Evolutionary conservation across 2,329 filamentous ascomycete genomes (phyloP).

Genomic region (Fusarium azukiicola): DNA sequence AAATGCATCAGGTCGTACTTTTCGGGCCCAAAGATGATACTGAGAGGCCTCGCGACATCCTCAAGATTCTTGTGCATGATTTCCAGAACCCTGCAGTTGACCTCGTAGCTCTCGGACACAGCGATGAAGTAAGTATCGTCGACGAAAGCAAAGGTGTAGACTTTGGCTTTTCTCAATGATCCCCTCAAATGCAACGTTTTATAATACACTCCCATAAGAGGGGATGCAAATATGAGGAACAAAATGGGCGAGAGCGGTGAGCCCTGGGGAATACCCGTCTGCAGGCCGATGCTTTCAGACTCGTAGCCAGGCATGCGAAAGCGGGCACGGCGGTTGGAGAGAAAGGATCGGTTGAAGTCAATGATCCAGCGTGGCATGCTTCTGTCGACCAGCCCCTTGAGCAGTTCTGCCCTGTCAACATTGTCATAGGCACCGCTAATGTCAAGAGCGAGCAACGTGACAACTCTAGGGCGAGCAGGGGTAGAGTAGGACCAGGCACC

Average conservation of each 20-base stretch:
- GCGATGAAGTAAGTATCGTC: constrained; percentile 37
- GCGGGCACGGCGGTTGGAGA: constrained; percentile 22
- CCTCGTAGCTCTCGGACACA: constrained; percentile 13
- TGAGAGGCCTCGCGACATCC: background rate
- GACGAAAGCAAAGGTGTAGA: constrained; percentile 18
- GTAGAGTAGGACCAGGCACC: background rate
- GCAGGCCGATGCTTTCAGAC: background rate
- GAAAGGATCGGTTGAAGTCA: constrained; percentile 18
- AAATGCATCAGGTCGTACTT: constrained; percentile 41
- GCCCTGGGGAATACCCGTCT: constrained; percentile 41
- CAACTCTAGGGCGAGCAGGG: background rate
- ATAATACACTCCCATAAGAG: background rate
- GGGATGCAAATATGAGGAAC: constrained; percentile 29
- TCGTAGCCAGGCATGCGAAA: constrained; percentile 25
- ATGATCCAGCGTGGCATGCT: constrained; percentile 30
- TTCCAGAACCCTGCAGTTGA: constrained; percentile 26
- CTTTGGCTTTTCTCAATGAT: too few species aligned
- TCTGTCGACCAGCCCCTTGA: constrained; percentile 16
- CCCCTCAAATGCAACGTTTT: background rate
- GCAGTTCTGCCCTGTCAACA: constrained; percentile 19
- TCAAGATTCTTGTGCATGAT: background rate
- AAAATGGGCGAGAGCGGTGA: constrained; percentile 32
- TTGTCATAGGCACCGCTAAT: constrained; percentile 34
- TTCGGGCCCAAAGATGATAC: constrained; percentile 20
- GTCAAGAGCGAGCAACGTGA: constrained; percentile 24